Percentiles rank a stretch among this genome's conserved stretches.
phyloP scores from a whole-genome alignment of 2,329 filamentous ascomycete genomes.

The Chaetomium sp. region DNA sequence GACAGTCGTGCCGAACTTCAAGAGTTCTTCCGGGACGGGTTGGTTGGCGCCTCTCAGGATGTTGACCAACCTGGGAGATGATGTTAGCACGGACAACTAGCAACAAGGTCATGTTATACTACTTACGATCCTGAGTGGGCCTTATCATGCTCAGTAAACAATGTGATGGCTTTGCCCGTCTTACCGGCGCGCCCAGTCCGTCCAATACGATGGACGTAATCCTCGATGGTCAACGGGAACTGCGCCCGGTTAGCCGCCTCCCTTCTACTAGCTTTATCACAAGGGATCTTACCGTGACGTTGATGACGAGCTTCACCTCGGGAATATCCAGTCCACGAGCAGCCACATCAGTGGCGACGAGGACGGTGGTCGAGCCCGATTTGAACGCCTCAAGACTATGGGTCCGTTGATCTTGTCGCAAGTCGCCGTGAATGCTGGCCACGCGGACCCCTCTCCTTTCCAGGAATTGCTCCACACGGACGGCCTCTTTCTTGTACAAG shows the following conservation, averaged over 20 bases:
- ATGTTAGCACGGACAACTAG: constrained; percentile 18
- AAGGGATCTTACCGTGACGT: constrained; percentile 59
- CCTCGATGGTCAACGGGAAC: constrained; percentile 92
- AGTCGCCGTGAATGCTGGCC: constrained; percentile 86
- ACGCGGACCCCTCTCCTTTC: constrained; percentile 73
- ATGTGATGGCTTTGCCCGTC: constrained; percentile 78
- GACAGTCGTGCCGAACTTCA: constrained; percentile 96
- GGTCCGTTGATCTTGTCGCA: constrained; percentile 83
- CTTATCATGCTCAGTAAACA: constrained; percentile 96
- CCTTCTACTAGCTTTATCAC: no score
- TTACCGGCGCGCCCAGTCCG: constrained; percentile 91
- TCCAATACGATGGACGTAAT: constrained; percentile 96
- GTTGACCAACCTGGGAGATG: constrained; percentile 66
- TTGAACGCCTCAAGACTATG: constrained; percentile 89
- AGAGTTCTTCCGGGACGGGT: constrained; percentile 76
- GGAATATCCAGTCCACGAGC: constrained; percentile 93
- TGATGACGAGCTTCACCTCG: constrained; percentile 88
- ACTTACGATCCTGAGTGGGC: constrained; percentile 79
- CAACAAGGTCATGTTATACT: neutral
- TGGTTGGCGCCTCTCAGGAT: constrained; percentile 92
- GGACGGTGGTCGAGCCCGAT: constrained; percentile 67
- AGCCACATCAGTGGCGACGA: constrained; percentile 95
- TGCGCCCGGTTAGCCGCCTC: constrained; percentile 27
- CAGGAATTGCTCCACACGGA: constrained; percentile 77
- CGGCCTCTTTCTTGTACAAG: constrained; percentile 97